These are phyloP conservation scores for Puccinia triticina DNA, from an alignment of 1,284 basidiomycete genomes.

Conservation along the genomic window DNA sequence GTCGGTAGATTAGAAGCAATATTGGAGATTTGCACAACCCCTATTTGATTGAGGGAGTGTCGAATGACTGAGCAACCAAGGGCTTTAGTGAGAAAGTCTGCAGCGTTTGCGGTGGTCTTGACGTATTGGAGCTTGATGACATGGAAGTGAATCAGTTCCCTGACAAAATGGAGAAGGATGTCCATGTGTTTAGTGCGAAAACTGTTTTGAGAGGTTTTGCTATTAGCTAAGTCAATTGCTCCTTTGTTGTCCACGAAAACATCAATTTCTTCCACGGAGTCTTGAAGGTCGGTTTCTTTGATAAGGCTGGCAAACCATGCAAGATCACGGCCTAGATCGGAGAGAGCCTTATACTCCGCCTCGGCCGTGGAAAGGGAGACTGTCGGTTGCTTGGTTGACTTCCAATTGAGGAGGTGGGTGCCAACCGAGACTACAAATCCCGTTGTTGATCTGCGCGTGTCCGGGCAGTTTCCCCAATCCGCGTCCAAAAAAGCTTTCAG, in stretches of 20 bases:
- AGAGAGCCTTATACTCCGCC: slow-evolving; percentile 12
- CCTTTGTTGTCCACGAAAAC: not conserved
- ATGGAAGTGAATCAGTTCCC: not conserved
- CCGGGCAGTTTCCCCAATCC: too few relatives aligned
- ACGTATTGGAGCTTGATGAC: not conserved
- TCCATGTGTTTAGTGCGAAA: not conserved
- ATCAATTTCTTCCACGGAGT: not conserved
- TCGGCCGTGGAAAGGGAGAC: not conserved
- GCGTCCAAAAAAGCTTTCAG: too few relatives aligned
- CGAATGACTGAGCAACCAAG: not conserved
- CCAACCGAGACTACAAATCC: too few relatives aligned
- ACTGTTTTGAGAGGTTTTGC: not conserved
- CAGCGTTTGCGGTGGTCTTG: not conserved
- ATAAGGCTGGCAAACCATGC: slow-evolving; percentile 3
- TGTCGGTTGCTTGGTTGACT: too few relatives aligned
- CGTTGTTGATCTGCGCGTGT: too few relatives aligned
- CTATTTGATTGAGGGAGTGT: not conserved
- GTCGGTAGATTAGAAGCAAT: not conserved
- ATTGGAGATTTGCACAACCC: not conserved
- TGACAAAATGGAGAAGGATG: not conserved
- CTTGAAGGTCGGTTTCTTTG: not conserved
- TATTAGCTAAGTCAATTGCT: not conserved
- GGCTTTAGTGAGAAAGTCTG: not conserved
- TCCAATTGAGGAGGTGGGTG: too few relatives aligned
- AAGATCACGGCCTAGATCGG: not conserved